Evolutionary conservation across 768 basidiomycete species (phyloP).

Genomic region (Gloeophyllum trabeum): DNA sequence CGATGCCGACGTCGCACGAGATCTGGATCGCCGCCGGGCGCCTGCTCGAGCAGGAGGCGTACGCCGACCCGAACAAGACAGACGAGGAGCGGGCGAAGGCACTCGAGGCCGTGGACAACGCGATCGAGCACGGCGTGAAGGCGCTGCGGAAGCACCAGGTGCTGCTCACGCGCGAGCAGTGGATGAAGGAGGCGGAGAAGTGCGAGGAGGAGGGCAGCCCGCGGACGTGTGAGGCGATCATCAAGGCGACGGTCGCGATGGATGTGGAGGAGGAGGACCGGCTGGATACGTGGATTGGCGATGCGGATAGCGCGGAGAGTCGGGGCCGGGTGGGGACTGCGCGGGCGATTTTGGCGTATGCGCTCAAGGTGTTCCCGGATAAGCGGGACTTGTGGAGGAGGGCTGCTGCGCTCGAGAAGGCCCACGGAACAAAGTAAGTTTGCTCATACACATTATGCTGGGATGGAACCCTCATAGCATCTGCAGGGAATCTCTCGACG

Average conservation of each 20-base stretch:
- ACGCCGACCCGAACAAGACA: slow-evolving; percentile 30
- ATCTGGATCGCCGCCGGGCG: slow-evolving; percentile 98
- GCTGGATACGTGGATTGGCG: slow-evolving; percentile 81
- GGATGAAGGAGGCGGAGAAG: slow-evolving; percentile 90
- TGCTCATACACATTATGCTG: neutral
- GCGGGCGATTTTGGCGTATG: slow-evolving; percentile 82
- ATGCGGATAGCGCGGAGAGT: slow-evolving; percentile 74
- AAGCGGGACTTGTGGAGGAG: slow-evolving; percentile 77
- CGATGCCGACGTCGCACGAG: slow-evolving; percentile 92
- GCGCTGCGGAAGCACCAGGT: slow-evolving; percentile 78
- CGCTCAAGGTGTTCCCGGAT: slow-evolving; percentile 85
- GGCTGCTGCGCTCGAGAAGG: slow-evolving; percentile 90
- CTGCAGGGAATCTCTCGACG: slow-evolving; percentile 65
- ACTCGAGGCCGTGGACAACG: slow-evolving; percentile 70
- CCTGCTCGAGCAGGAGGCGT: slow-evolving; percentile 78
- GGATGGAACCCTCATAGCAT: slow-evolving; percentile 1
- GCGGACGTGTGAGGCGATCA: slow-evolving; percentile 85
- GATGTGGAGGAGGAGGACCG: slow-evolving; percentile 94
- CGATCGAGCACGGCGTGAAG: slow-evolving; percentile 77
- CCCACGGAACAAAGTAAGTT: slow-evolving; percentile 69
- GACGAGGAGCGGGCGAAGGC: slow-evolving; percentile 48
- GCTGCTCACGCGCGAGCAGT: slow-evolving; percentile 80
- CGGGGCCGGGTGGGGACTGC: slow-evolving; percentile 74
- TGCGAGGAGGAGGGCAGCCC: slow-evolving; percentile 82
- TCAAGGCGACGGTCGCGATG: slow-evolving; percentile 89